Percentiles rank a stretch among this genome's conserved stretches.
phyloP scores from a whole-genome alignment of 768 basidiomycete genomes.

The Tubosaeta sp. region DNA sequence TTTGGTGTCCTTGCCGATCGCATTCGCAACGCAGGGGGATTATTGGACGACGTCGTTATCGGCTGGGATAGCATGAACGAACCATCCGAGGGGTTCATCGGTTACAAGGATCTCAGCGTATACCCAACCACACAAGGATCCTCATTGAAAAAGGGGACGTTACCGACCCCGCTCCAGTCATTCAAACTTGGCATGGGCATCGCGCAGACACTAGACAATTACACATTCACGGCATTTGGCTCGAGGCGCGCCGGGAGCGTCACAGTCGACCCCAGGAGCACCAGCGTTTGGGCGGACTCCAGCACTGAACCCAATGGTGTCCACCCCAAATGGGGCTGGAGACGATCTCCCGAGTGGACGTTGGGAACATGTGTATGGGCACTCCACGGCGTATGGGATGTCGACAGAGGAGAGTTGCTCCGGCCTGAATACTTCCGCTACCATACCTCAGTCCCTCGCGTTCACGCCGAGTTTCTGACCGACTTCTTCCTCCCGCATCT shows the following conservation, averaged over 20 bases:
- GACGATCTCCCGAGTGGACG: slow-evolving; percentile 63
- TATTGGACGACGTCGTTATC: slow-evolving; percentile 84
- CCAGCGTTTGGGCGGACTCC: slow-evolving; percentile 71
- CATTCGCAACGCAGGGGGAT: slow-evolving; percentile 66
- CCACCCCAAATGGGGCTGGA: slow-evolving; percentile 80
- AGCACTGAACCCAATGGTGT: slow-evolving; percentile 46
- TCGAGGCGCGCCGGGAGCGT: slow-evolving; percentile 70
- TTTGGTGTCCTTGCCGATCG: slow-evolving; percentile 72
- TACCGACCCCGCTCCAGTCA: slow-evolving; percentile 81
- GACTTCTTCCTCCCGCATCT: slow-evolving; percentile 83
- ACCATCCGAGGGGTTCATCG: slow-evolving; percentile 75
- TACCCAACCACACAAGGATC: slow-evolving; percentile 67
- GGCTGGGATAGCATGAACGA: slow-evolving; percentile 99
- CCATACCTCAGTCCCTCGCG: not conserved
- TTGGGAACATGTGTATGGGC: slow-evolving; percentile 86
- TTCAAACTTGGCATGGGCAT: slow-evolving; percentile 87
- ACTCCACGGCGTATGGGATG: slow-evolving; percentile 85
- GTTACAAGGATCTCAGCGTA: slow-evolving; percentile 60
- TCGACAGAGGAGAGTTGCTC: slow-evolving; percentile 60
- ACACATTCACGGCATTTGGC: slow-evolving; percentile 75
- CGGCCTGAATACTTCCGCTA: slow-evolving; percentile 72
- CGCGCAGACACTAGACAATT: slow-evolving; percentile 76
- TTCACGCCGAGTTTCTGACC: slow-evolving; percentile 59
- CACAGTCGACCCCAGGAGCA: slow-evolving; percentile 80
- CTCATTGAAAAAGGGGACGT: slow-evolving; percentile 79